Evolutionary conservation across 2,329 filamentous ascomycete genomes (phyloP).

Genomic region (Intubia oerlemansii): DNA sequence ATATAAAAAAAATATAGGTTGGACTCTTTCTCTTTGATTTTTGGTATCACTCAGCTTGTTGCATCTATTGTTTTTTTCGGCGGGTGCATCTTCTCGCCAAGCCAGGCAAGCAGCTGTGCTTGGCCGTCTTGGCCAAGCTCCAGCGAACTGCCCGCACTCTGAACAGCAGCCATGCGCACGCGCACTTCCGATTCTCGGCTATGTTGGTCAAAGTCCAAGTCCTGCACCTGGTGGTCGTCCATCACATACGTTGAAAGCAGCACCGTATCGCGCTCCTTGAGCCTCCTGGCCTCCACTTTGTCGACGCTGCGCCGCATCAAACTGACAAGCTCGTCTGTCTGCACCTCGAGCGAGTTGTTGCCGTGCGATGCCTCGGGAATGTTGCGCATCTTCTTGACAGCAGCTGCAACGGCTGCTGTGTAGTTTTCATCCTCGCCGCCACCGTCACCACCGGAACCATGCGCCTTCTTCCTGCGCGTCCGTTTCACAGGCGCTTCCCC

Average conservation of each 20-base stretch:
- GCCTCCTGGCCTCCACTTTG: slow-evolving; percentile 22
- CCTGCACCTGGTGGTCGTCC: neutral
- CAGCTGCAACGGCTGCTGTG: too few species aligned
- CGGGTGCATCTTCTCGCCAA: slow-evolving; percentile 5
- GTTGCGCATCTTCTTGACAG: neutral
- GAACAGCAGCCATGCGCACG: slow-evolving; percentile 18
- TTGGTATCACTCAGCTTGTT: too few species aligned
- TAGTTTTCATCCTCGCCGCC: too few species aligned
- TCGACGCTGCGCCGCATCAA: slow-evolving; percentile 28
- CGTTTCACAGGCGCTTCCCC: slow-evolving; percentile 1
- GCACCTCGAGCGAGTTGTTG: slow-evolving; percentile 22
- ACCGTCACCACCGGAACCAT: too few species aligned
- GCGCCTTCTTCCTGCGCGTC: neutral
- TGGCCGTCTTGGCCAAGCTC: slow-evolving; percentile 2
- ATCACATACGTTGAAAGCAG: neutral
- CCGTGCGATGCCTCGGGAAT: slow-evolving; percentile 5
- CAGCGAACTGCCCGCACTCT: too few species aligned
- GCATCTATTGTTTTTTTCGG: too few species aligned
- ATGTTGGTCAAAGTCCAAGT: too few species aligned
- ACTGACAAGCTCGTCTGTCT: slow-evolving; percentile 23
- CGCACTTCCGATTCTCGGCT: slow-evolving; percentile 14
- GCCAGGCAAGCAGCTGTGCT: slow-evolving; percentile 4
- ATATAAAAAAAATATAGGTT: too few species aligned
- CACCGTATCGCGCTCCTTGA: slow-evolving; percentile 17
- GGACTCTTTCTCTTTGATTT: too few species aligned